Conservation (phyloP, 805 yeast genomes). For the Pichia nakasei region DNA sequence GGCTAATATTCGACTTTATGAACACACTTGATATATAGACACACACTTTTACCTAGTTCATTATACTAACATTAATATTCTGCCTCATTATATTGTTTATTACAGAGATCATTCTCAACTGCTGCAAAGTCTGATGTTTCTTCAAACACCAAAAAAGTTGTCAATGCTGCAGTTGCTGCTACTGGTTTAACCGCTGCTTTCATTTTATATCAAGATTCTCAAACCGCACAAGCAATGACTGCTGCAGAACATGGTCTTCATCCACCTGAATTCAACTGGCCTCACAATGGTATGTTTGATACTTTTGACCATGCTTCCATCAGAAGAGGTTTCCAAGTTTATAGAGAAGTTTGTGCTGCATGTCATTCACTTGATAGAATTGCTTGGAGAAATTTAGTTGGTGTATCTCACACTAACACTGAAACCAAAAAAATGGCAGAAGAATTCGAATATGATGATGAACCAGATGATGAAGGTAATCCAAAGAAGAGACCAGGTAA, state of each 20-base stretch:
- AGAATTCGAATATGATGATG: constrained; percentile 95
- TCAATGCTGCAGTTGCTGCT: constrained; percentile 59
- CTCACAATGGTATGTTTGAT: constrained; percentile 86
- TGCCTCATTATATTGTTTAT: background rate
- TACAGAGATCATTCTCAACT: constrained; percentile 29
- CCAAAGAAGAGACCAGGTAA: constrained; percentile 98
- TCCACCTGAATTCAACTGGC: constrained; percentile 88
- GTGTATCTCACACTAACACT: constrained; percentile 84
- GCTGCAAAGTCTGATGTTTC: constrained; percentile 26
- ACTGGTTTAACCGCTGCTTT: constrained; percentile 78
- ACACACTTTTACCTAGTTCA: background rate
- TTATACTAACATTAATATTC: constrained; percentile 12
- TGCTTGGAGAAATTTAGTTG: constrained; percentile 97
- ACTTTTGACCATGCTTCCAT: constrained; percentile 91
- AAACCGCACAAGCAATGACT: constrained; percentile 92
- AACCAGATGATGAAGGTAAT: constrained; percentile 92
- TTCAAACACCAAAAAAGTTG: constrained; percentile 36
- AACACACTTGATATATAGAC: background rate
- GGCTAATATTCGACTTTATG: constrained; percentile 10
- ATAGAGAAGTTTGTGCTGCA: constrained; percentile 98
- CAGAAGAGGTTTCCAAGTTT: constrained; percentile 98
- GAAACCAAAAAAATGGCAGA: constrained; percentile 93
- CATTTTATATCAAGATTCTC: constrained; percentile 72
- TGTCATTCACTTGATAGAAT: constrained; percentile 96
- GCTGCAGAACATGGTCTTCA: constrained; percentile 99